Evolutionary conservation across 2,329 filamentous ascomycete species (phyloP).

Genomic region (Paraphaeosphaeria sporulosa): DNA sequence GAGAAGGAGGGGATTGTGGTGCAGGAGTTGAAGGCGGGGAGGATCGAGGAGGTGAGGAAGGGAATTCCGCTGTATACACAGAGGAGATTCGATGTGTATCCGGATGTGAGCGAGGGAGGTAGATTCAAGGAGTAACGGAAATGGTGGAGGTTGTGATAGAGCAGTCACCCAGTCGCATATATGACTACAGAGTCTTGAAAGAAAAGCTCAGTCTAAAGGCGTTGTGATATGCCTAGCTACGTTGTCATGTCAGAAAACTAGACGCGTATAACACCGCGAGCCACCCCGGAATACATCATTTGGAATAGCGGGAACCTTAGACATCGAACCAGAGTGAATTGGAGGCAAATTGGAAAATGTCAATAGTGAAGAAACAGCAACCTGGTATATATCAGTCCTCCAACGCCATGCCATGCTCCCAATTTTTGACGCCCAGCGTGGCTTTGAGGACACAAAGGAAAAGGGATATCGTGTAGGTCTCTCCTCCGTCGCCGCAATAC

Average conservation of each 20-base stretch:
- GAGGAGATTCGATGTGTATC: constrained; percentile 93
- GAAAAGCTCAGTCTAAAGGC: too few species aligned
- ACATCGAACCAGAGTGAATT: too few species aligned
- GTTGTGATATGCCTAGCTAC: too few species aligned
- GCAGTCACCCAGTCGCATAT: too few species aligned
- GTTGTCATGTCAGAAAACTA: too few species aligned
- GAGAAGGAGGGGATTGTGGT: constrained; percentile 80
- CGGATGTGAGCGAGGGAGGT: constrained; percentile 67
- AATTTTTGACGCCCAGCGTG: background rate
- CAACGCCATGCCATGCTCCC: background rate
- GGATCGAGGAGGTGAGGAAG: constrained; percentile 58
- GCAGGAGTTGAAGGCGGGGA: constrained; percentile 58
- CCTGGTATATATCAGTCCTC: background rate
- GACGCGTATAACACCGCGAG: too few species aligned
- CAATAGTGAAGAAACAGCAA: background rate
- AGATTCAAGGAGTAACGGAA: constrained; percentile 16
- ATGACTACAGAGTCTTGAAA: too few species aligned
- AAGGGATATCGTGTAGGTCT: constrained; percentile 1
- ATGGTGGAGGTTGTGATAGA: too few species aligned
- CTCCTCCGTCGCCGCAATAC: background rate
- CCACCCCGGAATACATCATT: too few species aligned
- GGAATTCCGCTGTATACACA: constrained; percentile 86
- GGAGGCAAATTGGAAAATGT: too few species aligned
- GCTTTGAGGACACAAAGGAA: background rate
- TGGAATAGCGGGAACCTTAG: too few species aligned